phyloP scores from a whole-genome alignment of 176 grass and related monocot genomes.

The Hsuehochloa calcarea region DNA sequence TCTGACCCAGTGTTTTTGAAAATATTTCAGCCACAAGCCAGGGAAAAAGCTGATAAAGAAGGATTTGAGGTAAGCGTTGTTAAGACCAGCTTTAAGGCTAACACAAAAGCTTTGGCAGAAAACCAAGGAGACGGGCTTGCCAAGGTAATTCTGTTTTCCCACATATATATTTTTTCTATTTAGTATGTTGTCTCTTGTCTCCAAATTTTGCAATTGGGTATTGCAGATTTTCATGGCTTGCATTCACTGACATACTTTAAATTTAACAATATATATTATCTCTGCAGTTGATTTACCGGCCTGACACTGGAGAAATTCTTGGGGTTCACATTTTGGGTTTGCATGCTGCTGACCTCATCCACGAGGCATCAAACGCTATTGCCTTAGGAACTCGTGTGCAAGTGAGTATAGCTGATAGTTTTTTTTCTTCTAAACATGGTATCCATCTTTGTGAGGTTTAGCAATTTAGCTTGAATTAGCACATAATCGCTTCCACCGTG shows the following conservation, averaged over 20 bases:
- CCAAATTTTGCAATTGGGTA: background rate
- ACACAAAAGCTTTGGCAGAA: slow-evolving; percentile 96
- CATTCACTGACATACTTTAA: background rate
- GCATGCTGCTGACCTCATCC: slow-evolving; percentile 93
- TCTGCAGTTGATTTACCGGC: slow-evolving; percentile 83
- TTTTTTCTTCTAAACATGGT: background rate
- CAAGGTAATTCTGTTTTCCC: slow-evolving; percentile 49
- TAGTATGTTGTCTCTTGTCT: slow-evolving; percentile 3
- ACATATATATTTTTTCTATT: slow-evolving; percentile 7
- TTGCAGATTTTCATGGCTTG: background rate
- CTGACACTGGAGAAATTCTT: slow-evolving; percentile 91
- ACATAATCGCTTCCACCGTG: background rate
- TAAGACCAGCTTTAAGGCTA: slow-evolving; percentile 97
- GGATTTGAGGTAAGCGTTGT: slow-evolving; percentile 74
- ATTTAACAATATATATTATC: slow-evolving; percentile 17
- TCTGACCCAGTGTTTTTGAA: background rate
- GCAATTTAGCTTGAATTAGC: background rate
- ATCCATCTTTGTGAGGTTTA: background rate
- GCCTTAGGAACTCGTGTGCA: slow-evolving; percentile 77
- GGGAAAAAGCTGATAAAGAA: slow-evolving; percentile 87
- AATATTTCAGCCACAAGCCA: slow-evolving; percentile 89
- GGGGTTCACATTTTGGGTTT: slow-evolving; percentile 96
- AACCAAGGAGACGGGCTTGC: slow-evolving; percentile 94
- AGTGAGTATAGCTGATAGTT: slow-evolving; percentile 36
- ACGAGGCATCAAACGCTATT: slow-evolving; percentile 92